Percentiles rank a stretch among this genome's conserved stretches.
These are phyloP conservation scores for Amorphotheca resinae DNA, from an alignment of 495 filamentous ascomycete genomes.

Conservation along the genomic window DNA sequence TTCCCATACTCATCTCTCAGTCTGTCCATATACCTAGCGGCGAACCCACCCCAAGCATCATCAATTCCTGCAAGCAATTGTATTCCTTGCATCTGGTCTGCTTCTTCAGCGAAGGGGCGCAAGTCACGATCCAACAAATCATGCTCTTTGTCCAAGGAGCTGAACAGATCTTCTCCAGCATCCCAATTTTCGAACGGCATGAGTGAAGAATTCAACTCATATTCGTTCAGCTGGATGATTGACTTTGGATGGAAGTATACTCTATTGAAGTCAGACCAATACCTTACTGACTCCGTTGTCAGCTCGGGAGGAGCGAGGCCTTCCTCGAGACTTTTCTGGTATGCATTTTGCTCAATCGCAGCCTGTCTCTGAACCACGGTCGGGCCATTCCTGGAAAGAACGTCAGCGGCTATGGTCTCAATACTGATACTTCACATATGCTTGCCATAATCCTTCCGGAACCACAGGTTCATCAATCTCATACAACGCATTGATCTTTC, in stretches of 20 bases:
- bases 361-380: constrained; percentile 54
- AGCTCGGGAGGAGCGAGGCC: constrained; percentile 51
- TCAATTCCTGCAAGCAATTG: constrained; percentile 69
- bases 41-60: constrained; percentile 91
- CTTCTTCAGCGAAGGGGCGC: constrained; percentile 79
- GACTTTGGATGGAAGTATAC: constrained; percentile 88
- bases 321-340: constrained; percentile 63
- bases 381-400: constrained; percentile 48
- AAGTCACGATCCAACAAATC: constrained; percentile 84
- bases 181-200: constrained; percentile 78
- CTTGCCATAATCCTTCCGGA: constrained; percentile 48
- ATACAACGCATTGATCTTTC: constrained; percentile 82
- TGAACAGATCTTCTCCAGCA: constrained; percentile 73
- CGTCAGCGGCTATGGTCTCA: neutral
- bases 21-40: constrained; percentile 62
- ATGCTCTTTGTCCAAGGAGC: constrained; percentile 65
- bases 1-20: constrained; percentile 88
- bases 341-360: constrained; percentile 55
- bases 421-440: constrained; percentile 2
- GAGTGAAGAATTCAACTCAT: constrained; percentile 60
- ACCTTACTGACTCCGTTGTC: constrained; percentile 59
- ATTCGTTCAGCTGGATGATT: constrained; percentile 78
- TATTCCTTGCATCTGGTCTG: constrained; percentile 80
- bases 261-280: constrained; percentile 91
- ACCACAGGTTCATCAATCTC: constrained; percentile 42